Base-by-base conservation (phyloP, 805 yeast genomes). In the Tanozyma kutaoensis region DNA sequence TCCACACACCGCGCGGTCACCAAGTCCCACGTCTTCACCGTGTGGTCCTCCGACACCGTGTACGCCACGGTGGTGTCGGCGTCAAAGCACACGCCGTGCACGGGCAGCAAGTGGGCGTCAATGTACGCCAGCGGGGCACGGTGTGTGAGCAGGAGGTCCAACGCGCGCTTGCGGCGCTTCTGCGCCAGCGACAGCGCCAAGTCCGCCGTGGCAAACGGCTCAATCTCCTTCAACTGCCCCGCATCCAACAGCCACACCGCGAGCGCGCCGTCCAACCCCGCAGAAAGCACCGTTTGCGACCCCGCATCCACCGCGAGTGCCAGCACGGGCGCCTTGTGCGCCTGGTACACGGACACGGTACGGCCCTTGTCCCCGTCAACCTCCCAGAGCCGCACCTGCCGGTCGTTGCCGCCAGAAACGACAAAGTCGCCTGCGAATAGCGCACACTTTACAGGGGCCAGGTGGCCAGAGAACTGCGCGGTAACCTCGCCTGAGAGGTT, bases 21-120 rank as follows among this genome's bases (percentile, higher is more conserved):
- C 42, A 91, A 61, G 61, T 91, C 98, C 97, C 97, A 91, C 1
- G 98, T 91, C 45, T 80, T 79, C 37, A 91, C 73, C 1, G 94
- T 73, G 49, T 91, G 98, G 56, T 91, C 97, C 50, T 85, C 95
- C 5, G 96, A 79, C 2, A 81, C 95, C 0, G 97, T 84, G 53
- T 91, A 88, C 8, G 77, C 94, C 4, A 88, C 94, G 0, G 93
- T 69, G 50, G 88, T 97, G 13, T 59, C 56, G 5, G 21, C 9
- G 43, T 81, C 94, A 46, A 85, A 82, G 10, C 71, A 62, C 14
- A 82, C 79, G 21, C 69, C 93, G 44, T 84, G 91, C 14, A 88
- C 96, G 2, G 97, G 93, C 20, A 76, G 84, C 12, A 69, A 49
- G 49, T 88, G 97, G 15, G 88, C 76, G 43, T 77, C 85, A 34